phyloP scores from a whole-genome alignment of 257 asterid species.

The Solanum pinnatisectum region DNA sequence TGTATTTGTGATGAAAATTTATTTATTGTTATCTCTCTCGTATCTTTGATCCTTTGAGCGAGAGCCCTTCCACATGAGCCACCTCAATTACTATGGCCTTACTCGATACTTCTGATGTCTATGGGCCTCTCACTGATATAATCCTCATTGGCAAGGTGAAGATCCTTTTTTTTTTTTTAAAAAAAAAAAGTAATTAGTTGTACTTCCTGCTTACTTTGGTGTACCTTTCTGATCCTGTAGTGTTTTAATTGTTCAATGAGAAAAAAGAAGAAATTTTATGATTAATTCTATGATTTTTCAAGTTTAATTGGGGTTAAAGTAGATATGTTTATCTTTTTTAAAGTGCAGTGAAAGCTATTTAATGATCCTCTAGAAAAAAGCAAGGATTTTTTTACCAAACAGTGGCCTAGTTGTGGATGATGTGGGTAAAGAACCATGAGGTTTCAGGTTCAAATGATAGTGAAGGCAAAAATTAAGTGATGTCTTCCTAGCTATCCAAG shows the following conservation, averaged over 20 bases:
- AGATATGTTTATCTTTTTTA: background rate
- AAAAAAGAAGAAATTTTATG: background rate
- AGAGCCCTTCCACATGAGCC: background rate
- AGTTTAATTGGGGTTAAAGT: background rate
- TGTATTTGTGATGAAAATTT: background rate
- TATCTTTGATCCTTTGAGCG: background rate
- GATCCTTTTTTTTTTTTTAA: too few relatives aligned
- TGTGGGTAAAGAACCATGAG: background rate
- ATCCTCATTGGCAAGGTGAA: conserved; percentile 20
- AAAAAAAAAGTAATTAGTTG: background rate
- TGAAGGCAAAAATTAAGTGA: too few relatives aligned
- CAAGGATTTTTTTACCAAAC: too few relatives aligned
- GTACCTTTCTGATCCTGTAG: background rate
- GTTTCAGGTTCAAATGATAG: background rate
- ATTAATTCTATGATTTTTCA: background rate
- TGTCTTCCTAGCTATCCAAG: background rate
- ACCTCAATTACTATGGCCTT: background rate
- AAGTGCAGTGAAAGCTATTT: too few relatives aligned
- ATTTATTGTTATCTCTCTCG: background rate
- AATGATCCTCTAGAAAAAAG: background rate
- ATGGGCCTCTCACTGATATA: conserved; percentile 1
- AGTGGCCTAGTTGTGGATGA: background rate
- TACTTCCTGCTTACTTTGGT: background rate
- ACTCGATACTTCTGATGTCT: conserved; percentile 20
- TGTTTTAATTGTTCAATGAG: background rate